A percentile compares a stretch with the other conserved stretches of the same genome.
phyloP scores from a whole-genome alignment of 2,329 filamentous ascomycete genomes.

The Colletotrichum sp. region DNA sequence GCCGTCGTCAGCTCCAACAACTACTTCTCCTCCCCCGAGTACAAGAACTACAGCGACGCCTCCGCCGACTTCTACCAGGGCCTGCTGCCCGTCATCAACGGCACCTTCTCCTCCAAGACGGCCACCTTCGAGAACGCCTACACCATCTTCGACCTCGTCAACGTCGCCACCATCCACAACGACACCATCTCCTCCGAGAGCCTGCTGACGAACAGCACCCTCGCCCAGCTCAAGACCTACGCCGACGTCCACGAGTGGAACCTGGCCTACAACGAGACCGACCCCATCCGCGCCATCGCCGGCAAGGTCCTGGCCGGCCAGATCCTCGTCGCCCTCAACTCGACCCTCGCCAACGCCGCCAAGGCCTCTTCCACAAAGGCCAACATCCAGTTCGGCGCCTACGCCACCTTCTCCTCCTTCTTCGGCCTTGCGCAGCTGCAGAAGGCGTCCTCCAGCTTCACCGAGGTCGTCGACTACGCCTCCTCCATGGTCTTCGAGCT shows the following conservation, averaged over 20 bases:
- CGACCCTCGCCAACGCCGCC: slow-evolving; percentile 44
- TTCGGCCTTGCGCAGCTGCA: slow-evolving; percentile 63
- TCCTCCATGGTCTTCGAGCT: slow-evolving; percentile 82
- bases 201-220: slow-evolving; percentile 63
- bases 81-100: slow-evolving; percentile 60
- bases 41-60: slow-evolving; percentile 44
- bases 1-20: slow-evolving; percentile 59
- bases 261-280: slow-evolving; percentile 80
- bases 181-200: slow-evolving; percentile 60
- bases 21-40: slow-evolving; percentile 56
- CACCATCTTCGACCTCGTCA: slow-evolving; percentile 65
- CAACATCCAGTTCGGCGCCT: slow-evolving; percentile 64
- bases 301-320: slow-evolving; percentile 63
- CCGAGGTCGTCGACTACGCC: slow-evolving; percentile 82
- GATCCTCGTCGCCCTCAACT: slow-evolving; percentile 57
- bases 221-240: slow-evolving; percentile 71
- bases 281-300: slow-evolving; percentile 64
- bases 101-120: slow-evolving; percentile 49
- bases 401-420: slow-evolving; percentile 67
- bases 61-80: slow-evolving; percentile 66
- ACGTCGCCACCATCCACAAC: slow-evolving; percentile 67
- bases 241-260: slow-evolving; percentile 83
- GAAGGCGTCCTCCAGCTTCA: slow-evolving; percentile 66
- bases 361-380: slow-evolving; percentile 51
- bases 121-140: slow-evolving; percentile 66